Evolutionary conservation across 2,329 filamentous ascomycete species (phyloP).

Genomic region (Hirsutella minnesotensis): DNA sequence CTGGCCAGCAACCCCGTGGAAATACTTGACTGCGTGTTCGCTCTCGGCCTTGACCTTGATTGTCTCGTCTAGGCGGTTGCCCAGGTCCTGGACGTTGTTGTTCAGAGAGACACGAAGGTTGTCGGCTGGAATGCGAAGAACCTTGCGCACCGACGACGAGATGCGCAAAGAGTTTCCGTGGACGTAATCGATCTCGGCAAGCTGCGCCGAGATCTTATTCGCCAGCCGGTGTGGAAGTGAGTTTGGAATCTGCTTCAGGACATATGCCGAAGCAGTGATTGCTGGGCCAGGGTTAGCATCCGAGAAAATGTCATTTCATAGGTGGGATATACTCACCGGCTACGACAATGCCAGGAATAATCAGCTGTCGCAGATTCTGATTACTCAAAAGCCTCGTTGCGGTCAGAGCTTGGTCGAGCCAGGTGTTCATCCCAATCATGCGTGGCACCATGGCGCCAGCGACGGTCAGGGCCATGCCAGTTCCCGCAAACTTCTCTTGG

Average conservation of each 20-base stretch:
- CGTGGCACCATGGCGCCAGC: constrained; percentile 75
- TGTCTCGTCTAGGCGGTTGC: constrained; percentile 67
- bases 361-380: constrained; percentile 67
- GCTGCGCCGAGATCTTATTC: constrained; percentile 70
- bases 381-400: constrained; percentile 71
- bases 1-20: constrained; percentile 67
- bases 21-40: constrained; percentile 81
- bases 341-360: constrained; percentile 68
- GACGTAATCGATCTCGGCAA: constrained; percentile 79
- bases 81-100: constrained; percentile 74
- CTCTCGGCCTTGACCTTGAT: constrained; percentile 72
- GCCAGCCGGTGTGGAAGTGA: constrained; percentile 80
- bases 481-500: constrained; percentile 90
- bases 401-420: constrained; percentile 78
- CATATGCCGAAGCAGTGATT: constrained; percentile 63
- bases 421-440: constrained; percentile 71
- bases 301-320: neutral
- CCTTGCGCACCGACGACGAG: constrained; percentile 73
- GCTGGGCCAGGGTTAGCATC: constrained; percentile 32
- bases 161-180: constrained; percentile 82
- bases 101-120: constrained; percentile 76
- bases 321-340: constrained; percentile 49
- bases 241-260: constrained; percentile 76
- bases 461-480: constrained; percentile 87
- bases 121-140: constrained; percentile 77